Base-by-base conservation (phyloP, 352 stramenopile species). In the Pythium guiyangense region DNA sequence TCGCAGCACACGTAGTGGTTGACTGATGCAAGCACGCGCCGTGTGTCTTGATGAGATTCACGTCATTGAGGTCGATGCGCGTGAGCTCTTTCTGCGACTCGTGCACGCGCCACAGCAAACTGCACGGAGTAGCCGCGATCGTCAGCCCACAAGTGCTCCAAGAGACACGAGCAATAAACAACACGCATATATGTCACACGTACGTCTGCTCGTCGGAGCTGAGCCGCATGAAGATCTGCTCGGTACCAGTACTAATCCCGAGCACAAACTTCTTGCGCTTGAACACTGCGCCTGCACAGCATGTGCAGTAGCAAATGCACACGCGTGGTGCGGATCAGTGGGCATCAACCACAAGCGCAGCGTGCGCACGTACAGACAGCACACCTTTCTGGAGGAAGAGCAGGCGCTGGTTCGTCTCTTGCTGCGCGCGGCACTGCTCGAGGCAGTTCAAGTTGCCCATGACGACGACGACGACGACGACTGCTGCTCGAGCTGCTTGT, bases 371-470 rank as follows among this genome's bases (percentile, higher is more conserved):
- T 25, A 29, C 10, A 11, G 0, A 20, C 26, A 10, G 8, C 46
- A 6, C 52, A 85, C 81, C 81, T 87, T 89, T 79, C 40, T 89
- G 80, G 5, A 93, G 77, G n/a, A 86, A 66, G 15, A 88, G 60
- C 25, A 90, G 63, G 5, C 77, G 73, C 70, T 91, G 74, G 27
- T 74, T 63, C 51, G 73, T 70, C 66, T 93, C 80, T 34, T 82
- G 73, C 31, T 82, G 70, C 54, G 73, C 66, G 50, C 84, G 79
- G 60, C 83, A 93, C 63, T 91, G 77, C 71, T 82, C 71, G 17
- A 90, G 58, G 65, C 83, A 93, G 61, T 89, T 91, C 60, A 93
- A 63, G 65, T 93, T 93, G 50, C 83, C 83, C 83, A 93, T 87
- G 17, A 26, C 18, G 22, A 22, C 22, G 22, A 22, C 22, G 22